Evolutionary conservation across 2,329 filamentous ascomycete species (phyloP).

Genomic region (Alternaria dauci): DNA sequence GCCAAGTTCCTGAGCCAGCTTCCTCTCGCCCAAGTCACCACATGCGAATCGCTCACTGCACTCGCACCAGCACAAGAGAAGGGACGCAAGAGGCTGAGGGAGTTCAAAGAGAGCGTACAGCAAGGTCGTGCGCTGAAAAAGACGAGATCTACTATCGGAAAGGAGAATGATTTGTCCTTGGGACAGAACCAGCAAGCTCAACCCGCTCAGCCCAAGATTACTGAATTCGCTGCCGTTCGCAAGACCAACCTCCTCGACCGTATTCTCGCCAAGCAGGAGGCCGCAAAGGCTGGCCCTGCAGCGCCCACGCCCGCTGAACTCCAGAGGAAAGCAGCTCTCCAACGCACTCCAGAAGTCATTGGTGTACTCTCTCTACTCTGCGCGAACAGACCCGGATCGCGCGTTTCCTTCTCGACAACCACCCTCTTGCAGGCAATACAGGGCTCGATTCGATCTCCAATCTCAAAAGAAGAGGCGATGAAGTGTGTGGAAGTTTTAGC

Average conservation of each 20-base stretch:
- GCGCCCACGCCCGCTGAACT: constrained; percentile 54
- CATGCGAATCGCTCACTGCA: constrained; percentile 62
- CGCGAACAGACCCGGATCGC: constrained; percentile 43
- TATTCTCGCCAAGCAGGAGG: constrained; percentile 60
- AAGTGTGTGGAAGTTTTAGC: constrained; percentile 55
- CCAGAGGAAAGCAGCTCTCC: constrained; percentile 57
- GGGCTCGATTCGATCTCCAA: constrained; percentile 56
- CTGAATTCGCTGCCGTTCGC: constrained; percentile 51
- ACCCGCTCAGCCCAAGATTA: constrained; percentile 47
- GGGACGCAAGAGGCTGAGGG: constrained; percentile 73
- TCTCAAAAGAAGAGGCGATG: constrained; percentile 56
- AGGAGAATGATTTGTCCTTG: constrained; percentile 40
- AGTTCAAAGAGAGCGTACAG: constrained; percentile 69
- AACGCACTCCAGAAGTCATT: constrained; percentile 57
- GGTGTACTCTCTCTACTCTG: constrained; percentile 55
- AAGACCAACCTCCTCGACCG: constrained; percentile 59
- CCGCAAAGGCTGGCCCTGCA: constrained; percentile 47
- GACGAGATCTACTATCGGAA: constrained; percentile 36
- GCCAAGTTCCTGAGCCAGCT: constrained; percentile 64
- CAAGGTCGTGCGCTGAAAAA: constrained; percentile 46
- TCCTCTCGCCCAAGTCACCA: constrained; percentile 63
- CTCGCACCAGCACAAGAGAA: constrained; percentile 68
- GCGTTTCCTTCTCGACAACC: constrained; percentile 56
- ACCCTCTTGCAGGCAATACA: constrained; percentile 55
- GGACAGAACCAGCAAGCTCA: constrained; percentile 21